Base-by-base conservation (phyloP, 768 basidiomycete species). In the Trametes cinnabarina region DNA sequence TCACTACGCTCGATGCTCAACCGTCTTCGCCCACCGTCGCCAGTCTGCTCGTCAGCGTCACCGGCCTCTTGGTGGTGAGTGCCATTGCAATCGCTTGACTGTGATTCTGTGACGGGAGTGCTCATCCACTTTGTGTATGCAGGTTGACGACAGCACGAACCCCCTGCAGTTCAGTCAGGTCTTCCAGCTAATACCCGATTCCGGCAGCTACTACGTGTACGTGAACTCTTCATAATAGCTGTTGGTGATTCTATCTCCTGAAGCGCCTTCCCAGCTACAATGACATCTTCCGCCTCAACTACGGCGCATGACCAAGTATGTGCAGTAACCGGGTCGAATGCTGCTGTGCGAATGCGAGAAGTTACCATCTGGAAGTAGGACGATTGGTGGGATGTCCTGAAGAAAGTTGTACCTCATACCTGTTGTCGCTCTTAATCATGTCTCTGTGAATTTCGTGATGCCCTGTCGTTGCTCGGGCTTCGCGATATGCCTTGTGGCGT, bases 251-350 rank as follows among this genome's bases (percentile, higher is more conserved):
- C 46, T 23, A 39, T 30, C 17, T 19, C 22, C 58, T 51, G 19
- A 12, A 25, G 35, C 47, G 43, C 35, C 50, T 62, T 35, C 53
- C 43, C 63, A 92, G 91, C 54, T 76, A 81, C 68, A 96, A 96
- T 72, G 92, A 95, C 71, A 86, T 95, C 60, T 95, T 97, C 90
- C 89, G 92, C 62, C 86, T 94, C 73, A 92, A 92, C 77, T 82
- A 84, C 69, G 88, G 83, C 63, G 77, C 69, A 69, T 72, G 47
- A 64, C 23, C 48, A 20, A 37, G 37, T 17, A 17, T 22, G n/a
- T 37, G 25, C 26, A 11, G 19, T 14, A 41, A 12, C 20, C 28
- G 26, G 22, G 19, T 32, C 26, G 56, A 23, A 37, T 44, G 17
- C 3, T 19, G 25, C 39, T 19, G 30, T 15, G 26, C 30, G 26